phyloP scores from a whole-genome alignment of 805 yeast genomes.

The Blastobotrys attinorum region DNA sequence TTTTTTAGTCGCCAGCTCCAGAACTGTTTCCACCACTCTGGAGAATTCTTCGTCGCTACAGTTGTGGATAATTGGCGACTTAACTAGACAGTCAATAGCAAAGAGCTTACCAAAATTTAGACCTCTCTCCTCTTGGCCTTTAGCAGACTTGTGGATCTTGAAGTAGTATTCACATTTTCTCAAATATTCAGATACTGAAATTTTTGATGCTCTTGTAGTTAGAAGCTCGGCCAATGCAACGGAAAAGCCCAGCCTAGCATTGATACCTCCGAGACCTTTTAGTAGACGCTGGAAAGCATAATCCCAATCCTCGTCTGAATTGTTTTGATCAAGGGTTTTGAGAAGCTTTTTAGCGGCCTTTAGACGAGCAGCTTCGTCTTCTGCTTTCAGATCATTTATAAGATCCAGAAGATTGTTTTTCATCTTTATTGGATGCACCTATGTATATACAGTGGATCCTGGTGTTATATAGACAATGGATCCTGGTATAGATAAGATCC shows the following conservation, averaged over 20 bases:
- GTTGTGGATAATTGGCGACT: slow-evolving; percentile 38
- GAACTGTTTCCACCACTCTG: slow-evolving; percentile 38
- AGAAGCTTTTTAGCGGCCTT: slow-evolving; percentile 61
- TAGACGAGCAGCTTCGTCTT: slow-evolving; percentile 62
- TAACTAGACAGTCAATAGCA: slow-evolving; percentile 70
- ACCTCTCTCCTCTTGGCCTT: slow-evolving; percentile 80
- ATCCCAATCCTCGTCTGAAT: slow-evolving; percentile 53
- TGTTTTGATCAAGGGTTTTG: slow-evolving; percentile 41
- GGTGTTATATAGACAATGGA: too few species aligned
- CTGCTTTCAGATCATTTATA: slow-evolving; percentile 71
- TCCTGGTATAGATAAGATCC: too few species aligned
- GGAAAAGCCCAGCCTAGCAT: slow-evolving; percentile 82
- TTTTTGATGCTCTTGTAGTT: slow-evolving; percentile 20
- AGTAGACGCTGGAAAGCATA: slow-evolving; percentile 74
- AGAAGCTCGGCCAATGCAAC: slow-evolving; percentile 68
- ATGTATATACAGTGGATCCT: too few species aligned
- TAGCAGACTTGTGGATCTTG: slow-evolving; percentile 36
- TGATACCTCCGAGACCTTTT: slow-evolving; percentile 72
- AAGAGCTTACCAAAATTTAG: slow-evolving; percentile 75
- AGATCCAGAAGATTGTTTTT: neutral
- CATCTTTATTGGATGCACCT: neutral
- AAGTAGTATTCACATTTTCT: slow-evolving; percentile 31
- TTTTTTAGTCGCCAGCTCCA: slow-evolving; percentile 55
- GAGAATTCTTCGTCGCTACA: slow-evolving; percentile 29
- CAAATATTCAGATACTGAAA: slow-evolving; percentile 36